Percentiles rank a stretch among this genome's conserved stretches.
Evolutionary conservation across 179 eudicot species (phyloP).

Genomic region (Heliamphora pulchella): DNA sequence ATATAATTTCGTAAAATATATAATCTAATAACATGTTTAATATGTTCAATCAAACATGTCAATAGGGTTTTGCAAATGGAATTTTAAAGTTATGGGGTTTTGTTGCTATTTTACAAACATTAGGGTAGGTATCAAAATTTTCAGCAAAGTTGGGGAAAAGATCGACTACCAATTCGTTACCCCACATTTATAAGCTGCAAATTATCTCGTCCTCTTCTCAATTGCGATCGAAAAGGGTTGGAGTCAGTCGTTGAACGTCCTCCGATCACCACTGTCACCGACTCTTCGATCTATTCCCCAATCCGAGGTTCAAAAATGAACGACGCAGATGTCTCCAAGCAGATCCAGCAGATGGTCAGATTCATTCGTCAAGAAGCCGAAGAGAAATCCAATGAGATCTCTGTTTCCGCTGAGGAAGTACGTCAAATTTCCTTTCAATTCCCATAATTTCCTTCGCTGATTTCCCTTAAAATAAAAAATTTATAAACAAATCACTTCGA

Average conservation of each 20-base stretch:
- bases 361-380: constrained; percentile 99
- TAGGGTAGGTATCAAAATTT: too few species aligned
- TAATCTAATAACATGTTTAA: too few species aligned
- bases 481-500: neutral
- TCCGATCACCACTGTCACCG: neutral
- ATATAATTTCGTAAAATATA: too few species aligned
- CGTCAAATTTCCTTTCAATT: neutral
- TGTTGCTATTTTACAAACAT: too few species aligned
- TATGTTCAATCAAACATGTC: too few species aligned
- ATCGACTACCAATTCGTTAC: neutral
- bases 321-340: constrained; percentile 88
- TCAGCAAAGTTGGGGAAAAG: neutral
- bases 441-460: neutral
- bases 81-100: too few species aligned
- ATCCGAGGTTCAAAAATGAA: constrained; percentile 55
- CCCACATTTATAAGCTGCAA: constrained; percentile 1
- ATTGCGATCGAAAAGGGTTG: neutral
- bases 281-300: neutral
- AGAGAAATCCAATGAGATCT: constrained; percentile 95
- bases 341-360: constrained; percentile 99
- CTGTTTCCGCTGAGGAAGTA: constrained; percentile 96
- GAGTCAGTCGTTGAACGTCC: neutral
- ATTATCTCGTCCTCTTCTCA: constrained; percentile 15
- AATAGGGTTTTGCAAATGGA: too few species aligned
- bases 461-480: neutral